Conservation (phyloP, 257 asterid genomes). For the Solanum dulcamara region DNA sequence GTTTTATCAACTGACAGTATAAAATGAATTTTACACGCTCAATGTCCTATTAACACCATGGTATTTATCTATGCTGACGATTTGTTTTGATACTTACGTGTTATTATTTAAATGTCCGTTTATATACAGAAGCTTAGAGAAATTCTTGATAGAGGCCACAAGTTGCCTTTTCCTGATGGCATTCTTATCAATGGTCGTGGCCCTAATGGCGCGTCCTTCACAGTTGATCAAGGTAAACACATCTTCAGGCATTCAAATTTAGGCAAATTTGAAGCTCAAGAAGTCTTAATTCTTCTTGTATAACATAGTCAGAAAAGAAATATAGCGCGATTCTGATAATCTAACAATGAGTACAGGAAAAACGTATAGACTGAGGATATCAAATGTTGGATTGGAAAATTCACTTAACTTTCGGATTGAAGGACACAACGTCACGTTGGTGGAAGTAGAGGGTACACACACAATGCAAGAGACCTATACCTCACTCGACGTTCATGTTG, state of each 20-base stretch:
- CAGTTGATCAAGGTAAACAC: slow-evolving; percentile 38
- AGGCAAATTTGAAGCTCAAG: not conserved
- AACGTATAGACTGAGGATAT: not conserved
- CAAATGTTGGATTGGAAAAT: not conserved
- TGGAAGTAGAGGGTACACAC: not conserved
- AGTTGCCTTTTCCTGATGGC: slow-evolving; percentile 51
- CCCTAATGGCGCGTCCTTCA: slow-evolving; percentile 24
- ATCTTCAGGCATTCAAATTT: not conserved
- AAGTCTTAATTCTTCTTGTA: not conserved
- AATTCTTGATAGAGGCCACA: slow-evolving; percentile 42
- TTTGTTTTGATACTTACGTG: not conserved
- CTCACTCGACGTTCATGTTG: slow-evolving; percentile 67
- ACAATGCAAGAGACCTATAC: slow-evolving; percentile 29
- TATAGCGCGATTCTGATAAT: too few relatives aligned
- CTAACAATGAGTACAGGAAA: not conserved
- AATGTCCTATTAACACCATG: too few relatives aligned
- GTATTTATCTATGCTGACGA: not conserved
- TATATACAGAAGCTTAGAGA: slow-evolving; percentile 23
- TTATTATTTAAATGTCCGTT: not conserved
- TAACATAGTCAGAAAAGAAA: not conserved
- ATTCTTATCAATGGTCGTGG: slow-evolving; percentile 58
- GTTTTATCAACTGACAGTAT: too few relatives aligned
- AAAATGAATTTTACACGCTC: not conserved
- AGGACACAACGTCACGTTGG: not conserved
- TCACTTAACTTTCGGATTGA: not conserved